phyloP scores from a whole-genome alignment of 495 filamentous ascomycete species.

The Xylona heveae region DNA sequence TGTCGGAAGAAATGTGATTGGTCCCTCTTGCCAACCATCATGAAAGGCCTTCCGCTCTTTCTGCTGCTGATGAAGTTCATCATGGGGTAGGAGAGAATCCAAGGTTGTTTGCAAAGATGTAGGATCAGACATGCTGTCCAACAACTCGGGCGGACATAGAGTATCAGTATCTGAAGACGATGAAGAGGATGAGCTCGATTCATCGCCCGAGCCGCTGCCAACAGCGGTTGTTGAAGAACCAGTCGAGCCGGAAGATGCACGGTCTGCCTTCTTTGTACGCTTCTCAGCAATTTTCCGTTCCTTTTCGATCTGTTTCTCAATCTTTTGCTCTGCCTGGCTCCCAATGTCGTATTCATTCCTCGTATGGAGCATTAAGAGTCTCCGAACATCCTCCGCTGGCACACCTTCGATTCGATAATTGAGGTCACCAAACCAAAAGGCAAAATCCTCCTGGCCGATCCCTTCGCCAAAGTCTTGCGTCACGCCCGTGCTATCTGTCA shows the following conservation, averaged over 20 bases:
- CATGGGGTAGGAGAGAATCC: conserved; percentile 67
- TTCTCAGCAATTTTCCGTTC: no score
- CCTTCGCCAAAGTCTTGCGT: conserved; percentile 30
- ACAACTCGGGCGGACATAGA: conserved; percentile 15
- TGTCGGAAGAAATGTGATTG: conserved; percentile 73
- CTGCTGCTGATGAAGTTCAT: conserved; percentile 64
- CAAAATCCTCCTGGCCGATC: conserved; percentile 82
- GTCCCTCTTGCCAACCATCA: conserved; percentile 79
- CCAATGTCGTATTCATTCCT: conserved; percentile 46
- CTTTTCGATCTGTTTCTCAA: conserved; percentile 15
- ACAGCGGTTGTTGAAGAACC: neutral
- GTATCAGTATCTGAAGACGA: conserved; percentile 3
- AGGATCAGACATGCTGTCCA: conserved; percentile 31
- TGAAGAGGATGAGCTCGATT: conserved; percentile 5
- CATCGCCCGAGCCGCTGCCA: conserved; percentile 5
- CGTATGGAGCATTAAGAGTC: conserved; percentile 64
- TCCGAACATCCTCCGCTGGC: conserved; percentile 74
- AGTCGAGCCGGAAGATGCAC: neutral
- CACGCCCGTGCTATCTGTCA: conserved; percentile 31
- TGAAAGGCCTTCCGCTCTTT: conserved; percentile 56
- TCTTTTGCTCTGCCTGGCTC: conserved; percentile 2
- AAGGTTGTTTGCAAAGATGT: conserved; percentile 65
- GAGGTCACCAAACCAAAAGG: conserved; percentile 91
- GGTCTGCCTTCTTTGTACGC: neutral
- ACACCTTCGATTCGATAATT: conserved; percentile 86